Base-by-base conservation (phyloP, 139 green algal species). In the Micromonas commoda region DNA sequence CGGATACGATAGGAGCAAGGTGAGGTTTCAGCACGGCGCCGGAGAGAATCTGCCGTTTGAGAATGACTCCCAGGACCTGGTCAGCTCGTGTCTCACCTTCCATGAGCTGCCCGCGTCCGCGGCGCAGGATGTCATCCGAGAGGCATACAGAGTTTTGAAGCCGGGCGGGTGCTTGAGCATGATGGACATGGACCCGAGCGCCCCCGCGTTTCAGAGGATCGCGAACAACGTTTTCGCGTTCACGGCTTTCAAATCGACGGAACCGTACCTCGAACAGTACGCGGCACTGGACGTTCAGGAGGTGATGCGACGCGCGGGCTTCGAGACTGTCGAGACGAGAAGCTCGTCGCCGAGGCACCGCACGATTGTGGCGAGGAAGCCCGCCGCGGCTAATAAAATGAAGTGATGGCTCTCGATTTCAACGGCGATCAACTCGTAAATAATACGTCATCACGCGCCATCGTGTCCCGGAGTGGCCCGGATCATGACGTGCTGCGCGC, bases 141-240 rank as follows among this genome's bases (percentile, higher is more conserved):
- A 85, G 21, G 81, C 81, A 21, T 71, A 82, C 29, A 70, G 76
- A 38, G 77, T 82, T 6, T 38, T 85, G n/a, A 26, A 67, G 29
- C 81, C 81, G 20, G 81, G 81, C 28, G 81, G 81, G 13, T 71
- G 45, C n/a, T 76, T 85, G 6, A 52, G 32, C n/a, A 82, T 85
- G 21, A 85, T 85, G 81, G 81, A 85, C 52, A 85, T 85, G 81
- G 80, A 85, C 54, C 81, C 81, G 0, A 26, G 37, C 0, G 76
- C 76, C 20, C 76, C 81, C 26, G 65, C 78, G 60, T 71, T 85
- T 20, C 52, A 82, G 29, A 63, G 53, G 54, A 85, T 85, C 33
- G 77, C 73, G 38, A 76, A 79, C 54, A 85, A 82, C 57, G 67
- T 75, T 21, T 82, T 82, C 35, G 69, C 76, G n/a, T 85, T 79